These are phyloP conservation scores for Austroboletus rostrupii DNA, from an alignment of 1,284 basidiomycete species.

Conservation along the genomic window DNA sequence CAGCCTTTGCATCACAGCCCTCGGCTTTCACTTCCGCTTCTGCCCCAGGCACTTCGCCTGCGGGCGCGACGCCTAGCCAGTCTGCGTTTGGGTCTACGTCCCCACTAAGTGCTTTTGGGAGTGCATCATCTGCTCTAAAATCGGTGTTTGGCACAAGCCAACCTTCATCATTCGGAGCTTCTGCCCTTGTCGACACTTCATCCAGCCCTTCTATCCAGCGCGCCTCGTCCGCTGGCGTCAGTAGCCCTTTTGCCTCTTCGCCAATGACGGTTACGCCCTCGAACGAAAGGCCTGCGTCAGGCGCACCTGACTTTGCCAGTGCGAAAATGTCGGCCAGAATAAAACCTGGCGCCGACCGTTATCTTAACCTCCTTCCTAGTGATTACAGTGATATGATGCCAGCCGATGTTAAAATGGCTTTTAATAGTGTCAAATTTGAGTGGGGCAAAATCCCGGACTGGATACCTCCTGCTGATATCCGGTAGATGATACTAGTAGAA, in stretches of 20 bases:
- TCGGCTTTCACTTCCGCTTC: conserved; percentile 25
- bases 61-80: conserved; percentile 18
- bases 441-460: conserved; percentile 75
- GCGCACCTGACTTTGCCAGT: conserved; percentile 42
- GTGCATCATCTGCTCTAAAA: conserved; percentile 17
- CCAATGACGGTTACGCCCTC: conserved; percentile 24
- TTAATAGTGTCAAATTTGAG: conserved; percentile 58
- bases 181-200: conserved; percentile 9
- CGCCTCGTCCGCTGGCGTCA: conserved; percentile 17
- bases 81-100: conserved; percentile 30
- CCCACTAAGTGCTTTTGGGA: conserved; percentile 27
- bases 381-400: conserved; percentile 56
- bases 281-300: conserved; percentile 21
- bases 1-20: conserved; percentile 33
- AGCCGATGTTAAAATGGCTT: conserved; percentile 52
- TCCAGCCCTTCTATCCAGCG: conserved; percentile 16
- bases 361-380: conserved; percentile 54
- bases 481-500: conserved; percentile 25
- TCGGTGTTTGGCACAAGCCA: conserved; percentile 30
- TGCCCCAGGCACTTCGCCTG: conserved; percentile 9
- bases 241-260: conserved; percentile 25
- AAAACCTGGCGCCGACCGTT: conserved; percentile 48
- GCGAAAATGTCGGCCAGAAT: conserved; percentile 36
- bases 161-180: conserved; percentile 15
- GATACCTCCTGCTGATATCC: conserved; percentile 70